Percentiles rank a stretch among this genome's conserved stretches.
Evolutionary conservation across 345 rosid genomes (phyloP).

Genomic region (Microcos paniculata): DNA sequence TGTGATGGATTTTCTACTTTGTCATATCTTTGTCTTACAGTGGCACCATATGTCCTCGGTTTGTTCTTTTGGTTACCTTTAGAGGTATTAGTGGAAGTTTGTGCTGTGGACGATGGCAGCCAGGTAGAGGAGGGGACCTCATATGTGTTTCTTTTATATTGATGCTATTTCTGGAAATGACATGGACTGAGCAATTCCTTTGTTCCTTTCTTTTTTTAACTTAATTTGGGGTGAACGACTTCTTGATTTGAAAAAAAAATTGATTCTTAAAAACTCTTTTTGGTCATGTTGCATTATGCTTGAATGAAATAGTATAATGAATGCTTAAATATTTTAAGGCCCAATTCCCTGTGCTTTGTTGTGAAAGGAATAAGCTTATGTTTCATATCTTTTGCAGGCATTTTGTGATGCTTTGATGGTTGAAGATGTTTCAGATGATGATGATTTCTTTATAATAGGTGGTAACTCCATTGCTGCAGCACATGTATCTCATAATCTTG

Average conservation of each 20-base stretch:
- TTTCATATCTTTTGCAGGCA: constrained; percentile 51
- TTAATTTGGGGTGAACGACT: not conserved
- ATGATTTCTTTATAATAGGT: constrained; percentile 82
- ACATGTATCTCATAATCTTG: constrained; percentile 72
- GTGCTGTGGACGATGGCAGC: not conserved
- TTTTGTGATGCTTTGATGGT: constrained; percentile 70
- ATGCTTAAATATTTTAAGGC: not conserved
- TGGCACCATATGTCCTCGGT: not conserved
- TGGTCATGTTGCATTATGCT: not conserved
- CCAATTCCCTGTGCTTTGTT: not conserved
- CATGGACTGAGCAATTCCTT: not conserved
- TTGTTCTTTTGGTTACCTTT: constrained; percentile 1
- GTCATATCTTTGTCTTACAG: not conserved
- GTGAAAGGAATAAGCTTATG: not conserved
- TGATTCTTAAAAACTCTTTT: not conserved
- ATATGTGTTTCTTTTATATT: not conserved
- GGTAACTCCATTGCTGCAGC: constrained; percentile 93
- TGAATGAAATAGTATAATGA: not conserved
- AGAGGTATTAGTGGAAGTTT: not conserved
- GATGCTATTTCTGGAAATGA: not conserved
- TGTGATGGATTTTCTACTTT: not conserved
- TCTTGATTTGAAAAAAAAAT: not conserved
- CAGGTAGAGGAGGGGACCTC: not conserved
- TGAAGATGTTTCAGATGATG: constrained; percentile 62
- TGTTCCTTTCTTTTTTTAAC: not conserved